Conservation (phyloP, 1,284 basidiomycete genomes). For the Ustilago bromivora region DNA sequence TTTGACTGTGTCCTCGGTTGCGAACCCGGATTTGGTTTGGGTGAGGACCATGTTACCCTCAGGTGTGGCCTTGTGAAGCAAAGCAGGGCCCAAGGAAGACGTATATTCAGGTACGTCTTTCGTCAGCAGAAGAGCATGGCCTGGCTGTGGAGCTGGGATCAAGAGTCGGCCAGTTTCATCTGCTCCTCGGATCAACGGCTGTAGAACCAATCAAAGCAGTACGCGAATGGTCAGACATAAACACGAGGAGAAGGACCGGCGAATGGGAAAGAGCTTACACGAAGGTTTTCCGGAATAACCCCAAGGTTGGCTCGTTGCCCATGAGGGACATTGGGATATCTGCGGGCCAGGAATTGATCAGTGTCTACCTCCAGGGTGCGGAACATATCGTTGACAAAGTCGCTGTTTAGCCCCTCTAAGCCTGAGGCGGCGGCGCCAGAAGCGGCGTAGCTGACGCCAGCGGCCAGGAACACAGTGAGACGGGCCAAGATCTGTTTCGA, state of each 20-base stretch:
- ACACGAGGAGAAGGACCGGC: background rate
- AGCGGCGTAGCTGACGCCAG: too few species aligned
- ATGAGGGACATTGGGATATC: background rate
- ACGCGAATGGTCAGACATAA: background rate
- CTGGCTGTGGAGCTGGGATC: background rate
- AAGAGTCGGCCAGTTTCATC: background rate
- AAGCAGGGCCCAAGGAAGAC: background rate
- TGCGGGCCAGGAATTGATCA: background rate
- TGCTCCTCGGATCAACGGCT: constrained; percentile 9
- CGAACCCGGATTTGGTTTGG: background rate
- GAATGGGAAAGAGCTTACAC: constrained; percentile 2
- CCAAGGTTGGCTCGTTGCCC: constrained; percentile 1
- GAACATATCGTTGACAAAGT: background rate
- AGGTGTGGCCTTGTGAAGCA: background rate
- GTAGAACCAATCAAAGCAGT: background rate
- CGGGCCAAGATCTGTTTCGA: too few species aligned
- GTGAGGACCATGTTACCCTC: accelerated
- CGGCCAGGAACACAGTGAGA: too few species aligned
- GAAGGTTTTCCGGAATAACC: background rate
- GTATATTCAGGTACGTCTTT: background rate
- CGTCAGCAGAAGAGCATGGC: constrained; percentile 3
- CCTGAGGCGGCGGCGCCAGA: too few species aligned
- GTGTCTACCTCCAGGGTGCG: background rate
- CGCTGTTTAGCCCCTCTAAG: too few species aligned
- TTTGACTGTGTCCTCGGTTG: background rate